Percentiles rank a stretch among this genome's conserved stretches.
Conservation (phyloP, 1,284 basidiomycete genomes). For the Cutaneotrichosporon dermatis region DNA sequence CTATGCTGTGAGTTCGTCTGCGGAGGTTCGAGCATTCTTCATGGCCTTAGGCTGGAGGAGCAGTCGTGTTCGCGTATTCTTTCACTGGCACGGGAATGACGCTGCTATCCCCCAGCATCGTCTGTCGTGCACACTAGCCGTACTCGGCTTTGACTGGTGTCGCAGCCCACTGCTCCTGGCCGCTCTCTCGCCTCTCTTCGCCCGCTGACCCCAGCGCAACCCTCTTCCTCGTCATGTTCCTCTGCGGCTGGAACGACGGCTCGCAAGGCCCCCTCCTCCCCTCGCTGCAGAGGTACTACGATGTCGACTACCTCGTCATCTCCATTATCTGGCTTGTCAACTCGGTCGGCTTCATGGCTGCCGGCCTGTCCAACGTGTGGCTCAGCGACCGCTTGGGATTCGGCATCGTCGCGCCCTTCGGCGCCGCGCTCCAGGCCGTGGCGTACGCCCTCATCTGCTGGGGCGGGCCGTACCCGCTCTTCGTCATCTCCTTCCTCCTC, state of each 20-base stretch:
- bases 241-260: constrained; percentile 62
- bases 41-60: too few species aligned
- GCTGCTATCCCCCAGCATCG: too few species aligned
- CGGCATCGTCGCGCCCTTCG: constrained; percentile 51
- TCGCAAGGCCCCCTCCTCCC: constrained; percentile 60
- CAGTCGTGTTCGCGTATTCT: too few species aligned
- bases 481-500: constrained; percentile 59
- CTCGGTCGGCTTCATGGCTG: constrained; percentile 55
- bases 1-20: constrained; percentile 33
- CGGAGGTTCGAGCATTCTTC: not conserved
- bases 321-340: constrained; percentile 59
- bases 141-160: too few species aligned
- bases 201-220: constrained; percentile 19
- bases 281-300: constrained; percentile 56
- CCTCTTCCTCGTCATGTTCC: constrained; percentile 40
- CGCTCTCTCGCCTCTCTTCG: too few species aligned
- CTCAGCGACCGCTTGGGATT: constrained; percentile 57
- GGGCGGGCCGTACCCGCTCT: constrained; percentile 63
- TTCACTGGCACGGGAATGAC: too few species aligned
- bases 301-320: constrained; percentile 46
- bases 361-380: constrained; percentile 54
- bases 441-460: constrained; percentile 58
- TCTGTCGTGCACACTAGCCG: too few species aligned
- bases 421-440: constrained; percentile 43
- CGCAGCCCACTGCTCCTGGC: too few species aligned